Conservation (phyloP, 2,329 filamentous ascomycete species). For the Chaetomium strumarium region DNA sequence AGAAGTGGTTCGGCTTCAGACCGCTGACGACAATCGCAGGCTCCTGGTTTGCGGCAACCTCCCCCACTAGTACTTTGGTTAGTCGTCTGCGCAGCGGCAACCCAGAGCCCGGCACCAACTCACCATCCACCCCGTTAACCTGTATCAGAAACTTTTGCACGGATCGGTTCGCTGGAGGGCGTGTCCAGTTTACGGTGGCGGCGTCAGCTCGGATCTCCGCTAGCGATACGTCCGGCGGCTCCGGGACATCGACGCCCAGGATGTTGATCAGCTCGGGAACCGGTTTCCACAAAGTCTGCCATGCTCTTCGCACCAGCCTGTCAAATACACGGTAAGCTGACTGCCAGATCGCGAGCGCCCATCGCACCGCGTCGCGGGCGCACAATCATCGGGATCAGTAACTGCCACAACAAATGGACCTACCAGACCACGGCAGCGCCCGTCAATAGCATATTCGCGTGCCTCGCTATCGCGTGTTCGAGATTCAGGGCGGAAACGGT, state of each 20-base stretch:
- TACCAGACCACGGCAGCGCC: constrained; percentile 50
- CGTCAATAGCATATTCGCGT: constrained; percentile 51
- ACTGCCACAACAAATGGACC: constrained; percentile 24
- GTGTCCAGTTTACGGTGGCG: constrained; percentile 86
- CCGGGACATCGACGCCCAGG: constrained; percentile 88
- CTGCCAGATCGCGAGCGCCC: neutral
- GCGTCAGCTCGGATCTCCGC: constrained; percentile 84
- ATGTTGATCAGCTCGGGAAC: constrained; percentile 87
- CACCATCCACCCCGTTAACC: constrained; percentile 87
- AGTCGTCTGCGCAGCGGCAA: constrained; percentile 14
- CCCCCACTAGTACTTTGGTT: constrained; percentile 57
- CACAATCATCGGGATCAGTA: neutral
- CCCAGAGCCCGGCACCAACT: constrained; percentile 28
- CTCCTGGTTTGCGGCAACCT: constrained; percentile 69
- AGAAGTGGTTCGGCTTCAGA: constrained; percentile 79
- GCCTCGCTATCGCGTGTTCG: constrained; percentile 41
- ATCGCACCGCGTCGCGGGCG: neutral
- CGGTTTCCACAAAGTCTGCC: constrained; percentile 83
- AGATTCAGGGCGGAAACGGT: constrained; percentile 38
- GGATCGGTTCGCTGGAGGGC: constrained; percentile 57
- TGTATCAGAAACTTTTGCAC: constrained; percentile 87
- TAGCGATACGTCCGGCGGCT: constrained; percentile 81
- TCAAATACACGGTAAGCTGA: constrained; percentile 10
- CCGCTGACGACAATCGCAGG: constrained; percentile 89
- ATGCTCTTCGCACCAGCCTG: constrained; percentile 80